Conservation (phyloP, 768 basidiomycete genomes). For the Hygrophoropsis aurantiaca region DNA sequence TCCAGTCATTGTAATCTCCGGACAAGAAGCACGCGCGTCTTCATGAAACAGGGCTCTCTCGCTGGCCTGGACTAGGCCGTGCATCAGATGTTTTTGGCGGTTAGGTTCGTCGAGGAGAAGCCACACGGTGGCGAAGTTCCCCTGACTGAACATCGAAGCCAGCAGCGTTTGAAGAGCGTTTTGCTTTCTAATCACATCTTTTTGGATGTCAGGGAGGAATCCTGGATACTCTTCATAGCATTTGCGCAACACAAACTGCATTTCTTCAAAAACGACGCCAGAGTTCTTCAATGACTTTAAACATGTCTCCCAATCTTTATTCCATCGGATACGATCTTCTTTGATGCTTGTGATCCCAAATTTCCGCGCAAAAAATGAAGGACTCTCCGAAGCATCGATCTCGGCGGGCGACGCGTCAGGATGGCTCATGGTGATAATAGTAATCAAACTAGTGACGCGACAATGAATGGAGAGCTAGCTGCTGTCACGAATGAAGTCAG, state of each 20-base stretch:
- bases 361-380: not conserved
- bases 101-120: conserved; percentile 12
- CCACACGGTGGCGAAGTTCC: conserved; percentile 12
- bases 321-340: conserved; percentile 13
- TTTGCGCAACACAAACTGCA: not conserved
- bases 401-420: no score
- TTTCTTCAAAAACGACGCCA: conserved; percentile 8
- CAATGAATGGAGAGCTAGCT: no score
- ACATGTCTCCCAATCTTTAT: conserved; percentile 20
- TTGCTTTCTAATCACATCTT: not conserved
- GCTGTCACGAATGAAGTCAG: no score
- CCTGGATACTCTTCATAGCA: conserved; percentile 2
- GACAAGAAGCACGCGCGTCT: conserved; percentile 16
- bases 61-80: conserved; percentile 13
- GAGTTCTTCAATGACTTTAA: conserved; percentile 7
- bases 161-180: not conserved
- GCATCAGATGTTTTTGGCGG: conserved; percentile 9
- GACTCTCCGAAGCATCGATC: no score
- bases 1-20: conserved; percentile 11
- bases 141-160: not conserved
- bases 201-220: not conserved
- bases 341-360: conserved; percentile 4
- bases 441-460: no score
- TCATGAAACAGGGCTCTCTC: not conserved
- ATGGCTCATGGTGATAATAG: no score